Conservation (phyloP, 805 yeast species). For the Metschnikowia matae region DNA sequence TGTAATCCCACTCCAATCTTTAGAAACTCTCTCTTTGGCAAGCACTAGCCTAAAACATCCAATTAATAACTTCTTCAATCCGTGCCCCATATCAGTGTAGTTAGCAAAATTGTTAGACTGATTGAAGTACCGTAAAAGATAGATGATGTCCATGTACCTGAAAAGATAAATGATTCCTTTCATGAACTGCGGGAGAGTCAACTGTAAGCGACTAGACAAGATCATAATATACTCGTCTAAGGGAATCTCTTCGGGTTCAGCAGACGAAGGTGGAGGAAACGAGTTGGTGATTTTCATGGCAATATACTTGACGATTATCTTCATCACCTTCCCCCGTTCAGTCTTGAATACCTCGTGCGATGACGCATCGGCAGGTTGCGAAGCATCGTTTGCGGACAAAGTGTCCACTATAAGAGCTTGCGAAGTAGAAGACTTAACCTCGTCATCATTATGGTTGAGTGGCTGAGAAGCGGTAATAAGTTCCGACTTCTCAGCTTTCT, state of each 20-base stretch:
- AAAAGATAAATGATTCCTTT: constrained; percentile 40
- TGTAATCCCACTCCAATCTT: constrained; percentile 35
- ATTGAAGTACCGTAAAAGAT: constrained; percentile 41
- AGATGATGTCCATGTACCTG: constrained; percentile 45
- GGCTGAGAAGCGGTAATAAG: background rate
- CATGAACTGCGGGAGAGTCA: constrained; percentile 35
- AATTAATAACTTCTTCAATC: constrained; percentile 36
- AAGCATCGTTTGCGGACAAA: background rate
- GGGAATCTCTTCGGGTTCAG: constrained; percentile 28
- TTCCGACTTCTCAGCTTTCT: background rate
- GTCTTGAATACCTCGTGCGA: constrained; percentile 21
- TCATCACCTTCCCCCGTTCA: constrained; percentile 39
- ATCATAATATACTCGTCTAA: constrained; percentile 38
- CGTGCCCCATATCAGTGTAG: constrained; percentile 42
- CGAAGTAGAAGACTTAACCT: background rate
- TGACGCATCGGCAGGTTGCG: constrained; percentile 3
- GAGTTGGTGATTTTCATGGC: constrained; percentile 42
- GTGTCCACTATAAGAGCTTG: constrained; percentile 1
- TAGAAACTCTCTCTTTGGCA: constrained; percentile 25
- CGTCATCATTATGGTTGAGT: background rate
- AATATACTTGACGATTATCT: constrained; percentile 38
- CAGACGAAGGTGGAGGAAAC: constrained; percentile 39
- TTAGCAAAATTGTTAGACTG: constrained; percentile 43
- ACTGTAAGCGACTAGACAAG: constrained; percentile 34
- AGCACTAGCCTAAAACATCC: constrained; percentile 41